Conservation (phyloP, 2,329 filamentous ascomycete genomes). For the Cyphellophora attinorum region DNA sequence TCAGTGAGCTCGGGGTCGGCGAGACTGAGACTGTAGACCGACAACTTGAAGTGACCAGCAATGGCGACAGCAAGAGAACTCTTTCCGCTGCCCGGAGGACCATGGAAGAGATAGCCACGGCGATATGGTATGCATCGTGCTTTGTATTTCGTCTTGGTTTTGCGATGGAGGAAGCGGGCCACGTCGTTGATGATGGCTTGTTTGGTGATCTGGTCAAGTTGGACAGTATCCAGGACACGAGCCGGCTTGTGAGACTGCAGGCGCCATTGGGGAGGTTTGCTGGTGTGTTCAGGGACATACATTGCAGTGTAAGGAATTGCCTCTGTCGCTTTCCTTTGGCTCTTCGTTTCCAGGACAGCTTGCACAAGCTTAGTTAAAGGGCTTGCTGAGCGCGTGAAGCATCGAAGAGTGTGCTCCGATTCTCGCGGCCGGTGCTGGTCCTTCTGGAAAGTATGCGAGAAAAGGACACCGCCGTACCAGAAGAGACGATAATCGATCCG, state of each 20-base stretch:
- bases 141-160: slow-evolving; percentile 14
- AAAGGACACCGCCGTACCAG: too few species aligned
- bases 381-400: too few species aligned
- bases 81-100: slow-evolving; percentile 66
- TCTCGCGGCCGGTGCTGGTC: too few species aligned
- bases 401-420: too few species aligned
- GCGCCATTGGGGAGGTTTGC: slow-evolving; percentile 25
- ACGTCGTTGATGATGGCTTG: slow-evolving; percentile 57
- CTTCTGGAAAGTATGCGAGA: too few species aligned
- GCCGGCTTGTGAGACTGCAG: slow-evolving; percentile 22
- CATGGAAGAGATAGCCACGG: slow-evolving; percentile 68
- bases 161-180: slow-evolving; percentile 55
- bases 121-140: slow-evolving; percentile 57
- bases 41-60: slow-evolving; percentile 55
- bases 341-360: too few species aligned
- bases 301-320: too few species aligned
- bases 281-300: too few species aligned
- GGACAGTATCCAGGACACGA: slow-evolving; percentile 64
- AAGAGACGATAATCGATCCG: too few species aligned
- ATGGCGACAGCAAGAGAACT: slow-evolving; percentile 61
- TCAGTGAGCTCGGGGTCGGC: slow-evolving; percentile 53
- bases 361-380: too few species aligned
- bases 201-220: slow-evolving; percentile 61
- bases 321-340: too few species aligned
- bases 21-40: slow-evolving; percentile 56